Percentiles rank a stretch among this genome's conserved stretches.
Evolutionary conservation across 1,139 yeast genomes (phyloP).

Genomic region (Suhomyces yuchorum): DNA sequence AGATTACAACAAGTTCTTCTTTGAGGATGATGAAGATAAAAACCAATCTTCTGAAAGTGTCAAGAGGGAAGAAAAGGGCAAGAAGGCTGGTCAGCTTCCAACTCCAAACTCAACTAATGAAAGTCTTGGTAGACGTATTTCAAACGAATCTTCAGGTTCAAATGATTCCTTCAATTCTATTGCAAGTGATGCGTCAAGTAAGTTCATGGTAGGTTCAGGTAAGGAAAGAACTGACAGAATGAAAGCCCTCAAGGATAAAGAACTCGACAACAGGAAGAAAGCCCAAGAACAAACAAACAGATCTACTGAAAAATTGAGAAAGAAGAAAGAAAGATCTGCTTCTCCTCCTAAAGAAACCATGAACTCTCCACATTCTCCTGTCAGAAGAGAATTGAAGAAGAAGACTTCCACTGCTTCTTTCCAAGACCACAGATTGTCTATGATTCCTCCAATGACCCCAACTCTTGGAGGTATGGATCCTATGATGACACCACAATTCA

Average conservation of each 20-base stretch:
- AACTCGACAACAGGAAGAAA: neutral
- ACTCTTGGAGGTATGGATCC: slow-evolving; percentile 14
- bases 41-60: slow-evolving; percentile 12
- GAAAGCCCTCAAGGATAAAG: slow-evolving; percentile 14
- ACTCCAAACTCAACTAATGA: slow-evolving; percentile 21
- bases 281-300: slow-evolving; percentile 1
- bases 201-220: slow-evolving; percentile 34
- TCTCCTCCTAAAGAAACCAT: slow-evolving; percentile 11
- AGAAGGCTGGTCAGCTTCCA: slow-evolving; percentile 19
- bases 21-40: slow-evolving; percentile 29
- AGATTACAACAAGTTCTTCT: slow-evolving; percentile 36
- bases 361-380: slow-evolving; percentile 9
- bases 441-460: slow-evolving; percentile 18
- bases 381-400: slow-evolving; percentile 10
- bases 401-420: slow-evolving; percentile 16
- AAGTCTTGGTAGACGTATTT: slow-evolving; percentile 26
- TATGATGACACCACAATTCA: slow-evolving; percentile 16
- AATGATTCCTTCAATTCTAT: slow-evolving; percentile 35
- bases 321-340: slow-evolving; percentile 10
- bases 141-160: slow-evolving; percentile 28
- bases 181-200: slow-evolving; percentile 40
- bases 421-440: slow-evolving; percentile 16
- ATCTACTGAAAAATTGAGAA: slow-evolving; percentile 8
- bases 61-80: slow-evolving; percentile 10
- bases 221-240: slow-evolving; percentile 23